These are phyloP conservation scores for Clitocybe nebularis DNA, from an alignment of 1,284 basidiomycete species.

Conservation along the genomic window DNA sequence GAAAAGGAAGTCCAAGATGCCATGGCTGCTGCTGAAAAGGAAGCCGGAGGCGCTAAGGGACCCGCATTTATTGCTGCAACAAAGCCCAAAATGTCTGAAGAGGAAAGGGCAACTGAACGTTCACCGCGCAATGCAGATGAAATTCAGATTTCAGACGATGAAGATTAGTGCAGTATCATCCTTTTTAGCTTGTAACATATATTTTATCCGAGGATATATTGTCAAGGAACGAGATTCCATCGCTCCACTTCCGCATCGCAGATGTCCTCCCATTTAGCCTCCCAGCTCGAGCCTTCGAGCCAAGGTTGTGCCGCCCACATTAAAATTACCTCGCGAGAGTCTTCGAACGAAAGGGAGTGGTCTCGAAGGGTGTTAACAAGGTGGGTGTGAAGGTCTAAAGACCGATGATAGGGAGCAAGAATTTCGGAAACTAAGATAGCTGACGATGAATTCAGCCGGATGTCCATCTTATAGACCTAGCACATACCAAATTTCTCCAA, in stretches of 20 bases:
- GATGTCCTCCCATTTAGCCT: constrained; percentile 68
- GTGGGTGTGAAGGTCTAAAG: constrained; percentile 52
- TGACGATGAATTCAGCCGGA: too few relatives aligned
- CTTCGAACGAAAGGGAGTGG: constrained; percentile 66
- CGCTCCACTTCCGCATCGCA: constrained; percentile 68
- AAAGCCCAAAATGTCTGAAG: constrained; percentile 31
- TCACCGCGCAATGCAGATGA: constrained; percentile 61
- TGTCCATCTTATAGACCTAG: too few relatives aligned
- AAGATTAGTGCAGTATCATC: constrained; percentile 38
- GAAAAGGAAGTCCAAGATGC: constrained; percentile 53
- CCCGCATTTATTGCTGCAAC: constrained; percentile 68
- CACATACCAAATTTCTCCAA: constrained; percentile 68
- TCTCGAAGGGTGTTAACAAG: constrained; percentile 55
- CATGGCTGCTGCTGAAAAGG: constrained; percentile 65
- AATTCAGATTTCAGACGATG: constrained; percentile 82
- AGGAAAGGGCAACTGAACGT: constrained; percentile 26
- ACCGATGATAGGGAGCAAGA: constrained; percentile 63
- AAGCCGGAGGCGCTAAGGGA: constrained; percentile 39
- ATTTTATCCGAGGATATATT: constrained; percentile 2
- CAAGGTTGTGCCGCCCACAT: constrained; percentile 65
- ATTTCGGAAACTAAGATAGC: constrained; percentile 55
- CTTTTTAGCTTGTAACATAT: constrained; percentile 1
- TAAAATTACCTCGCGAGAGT: constrained; percentile 53
- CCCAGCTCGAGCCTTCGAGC: constrained; percentile 66
- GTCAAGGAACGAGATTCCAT: constrained; percentile 41